These are phyloP conservation scores for Aspergillus sp. DNA, from an alignment of 2,329 filamentous ascomycete genomes.

Conservation along the genomic window DNA sequence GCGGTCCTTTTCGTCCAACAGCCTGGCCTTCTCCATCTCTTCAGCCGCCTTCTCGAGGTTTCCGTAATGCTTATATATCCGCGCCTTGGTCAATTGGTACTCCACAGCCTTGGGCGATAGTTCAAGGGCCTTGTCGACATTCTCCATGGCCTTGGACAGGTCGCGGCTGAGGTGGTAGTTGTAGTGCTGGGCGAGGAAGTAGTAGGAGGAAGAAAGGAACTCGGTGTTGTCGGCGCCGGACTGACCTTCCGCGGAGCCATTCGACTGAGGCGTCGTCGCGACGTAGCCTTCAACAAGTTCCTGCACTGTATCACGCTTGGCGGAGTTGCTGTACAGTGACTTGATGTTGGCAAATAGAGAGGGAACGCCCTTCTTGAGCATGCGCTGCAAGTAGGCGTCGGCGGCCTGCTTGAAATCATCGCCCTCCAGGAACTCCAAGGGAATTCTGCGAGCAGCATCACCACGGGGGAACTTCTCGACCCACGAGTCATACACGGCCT, in stretches of 20 bases:
- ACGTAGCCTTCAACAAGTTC: slow-evolving; percentile 78
- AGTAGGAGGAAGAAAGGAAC: slow-evolving; percentile 78
- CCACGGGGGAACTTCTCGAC: slow-evolving; percentile 77
- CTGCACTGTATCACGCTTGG: slow-evolving; percentile 76
- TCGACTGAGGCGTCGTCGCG: slow-evolving; percentile 46
- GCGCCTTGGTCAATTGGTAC: slow-evolving; percentile 91
- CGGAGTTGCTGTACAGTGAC: slow-evolving; percentile 76
- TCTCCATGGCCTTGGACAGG: slow-evolving; percentile 76
- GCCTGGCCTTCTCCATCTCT: slow-evolving; percentile 83
- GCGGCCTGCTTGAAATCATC: slow-evolving; percentile 78
- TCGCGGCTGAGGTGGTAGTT: slow-evolving; percentile 88
- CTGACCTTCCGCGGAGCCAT: slow-evolving; percentile 51
- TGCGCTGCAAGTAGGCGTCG: slow-evolving; percentile 75
- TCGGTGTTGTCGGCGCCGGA: slow-evolving; percentile 55
- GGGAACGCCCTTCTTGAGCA: slow-evolving; percentile 89
- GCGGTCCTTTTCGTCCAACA: slow-evolving; percentile 83
- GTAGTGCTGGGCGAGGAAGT: slow-evolving; percentile 96
- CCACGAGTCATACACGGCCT: slow-evolving; percentile 79
- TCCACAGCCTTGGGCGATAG: slow-evolving; percentile 80
- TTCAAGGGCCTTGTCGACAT: slow-evolving; percentile 80
- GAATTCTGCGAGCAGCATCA: slow-evolving; percentile 82
- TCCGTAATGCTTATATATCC: slow-evolving; percentile 89
- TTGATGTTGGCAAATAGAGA: slow-evolving; percentile 98
- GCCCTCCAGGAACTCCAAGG: slow-evolving; percentile 83
- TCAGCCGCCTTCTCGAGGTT: slow-evolving; percentile 77